Conservation (phyloP, 2,329 filamentous ascomycete genomes). For the Ophiostoma tasmaniense region DNA sequence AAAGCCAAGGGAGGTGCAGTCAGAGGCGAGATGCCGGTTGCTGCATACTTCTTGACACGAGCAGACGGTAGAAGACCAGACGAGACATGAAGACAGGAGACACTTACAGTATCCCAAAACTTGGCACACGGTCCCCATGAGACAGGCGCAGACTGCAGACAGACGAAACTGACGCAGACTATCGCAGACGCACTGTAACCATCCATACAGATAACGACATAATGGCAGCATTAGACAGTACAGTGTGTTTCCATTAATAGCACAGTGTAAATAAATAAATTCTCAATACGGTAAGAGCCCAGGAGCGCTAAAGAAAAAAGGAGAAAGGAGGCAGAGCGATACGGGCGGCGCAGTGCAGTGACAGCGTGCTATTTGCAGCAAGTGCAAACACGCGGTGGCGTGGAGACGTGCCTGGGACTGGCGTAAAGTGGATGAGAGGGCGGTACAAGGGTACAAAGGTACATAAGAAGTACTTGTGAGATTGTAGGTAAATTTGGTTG, state of each 20-base stretch:
- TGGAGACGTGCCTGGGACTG: conserved; percentile 1
- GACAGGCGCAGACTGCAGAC: conserved; percentile 1
- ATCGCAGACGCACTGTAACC: conserved; percentile 2
- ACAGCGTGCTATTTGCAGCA: background rate
- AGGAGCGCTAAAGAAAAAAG: background rate
- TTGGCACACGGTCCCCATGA: background rate
- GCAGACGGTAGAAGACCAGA: background rate
- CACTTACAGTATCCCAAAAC: background rate
- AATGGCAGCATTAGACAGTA: background rate
- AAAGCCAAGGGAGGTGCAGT: background rate
- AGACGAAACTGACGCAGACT: conserved; percentile 2
- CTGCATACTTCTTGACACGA: background rate
- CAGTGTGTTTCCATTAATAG: background rate
- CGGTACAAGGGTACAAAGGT: background rate
- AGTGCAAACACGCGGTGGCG: background rate
- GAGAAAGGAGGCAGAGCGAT: background rate
- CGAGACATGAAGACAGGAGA: background rate
- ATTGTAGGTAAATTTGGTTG: background rate
- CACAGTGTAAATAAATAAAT: background rate
- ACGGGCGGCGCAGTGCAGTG: background rate
- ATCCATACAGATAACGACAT: background rate
- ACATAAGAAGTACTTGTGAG: background rate
- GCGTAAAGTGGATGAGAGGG: background rate
- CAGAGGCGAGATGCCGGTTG: background rate
- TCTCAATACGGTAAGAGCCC: background rate